A percentile compares a stretch with the other conserved stretches of the same genome.
Evolutionary conservation across 768 basidiomycete genomes (phyloP).

Genomic region (Rhizopogon sp.): DNA sequence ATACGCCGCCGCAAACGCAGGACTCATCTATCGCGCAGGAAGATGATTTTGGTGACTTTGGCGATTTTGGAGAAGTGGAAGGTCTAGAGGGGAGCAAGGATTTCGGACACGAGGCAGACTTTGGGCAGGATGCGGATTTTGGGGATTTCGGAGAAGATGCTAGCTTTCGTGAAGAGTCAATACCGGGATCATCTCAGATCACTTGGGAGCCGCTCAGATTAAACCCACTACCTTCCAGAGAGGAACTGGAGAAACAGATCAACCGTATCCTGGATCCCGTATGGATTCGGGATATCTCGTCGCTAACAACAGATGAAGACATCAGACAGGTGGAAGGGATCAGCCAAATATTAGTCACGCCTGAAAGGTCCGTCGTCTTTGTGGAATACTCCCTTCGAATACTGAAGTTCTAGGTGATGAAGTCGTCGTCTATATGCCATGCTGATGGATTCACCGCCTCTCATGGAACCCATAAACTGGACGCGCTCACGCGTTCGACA

Average conservation of each 20-base stretch:
- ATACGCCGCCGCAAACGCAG: slow-evolving; percentile 43
- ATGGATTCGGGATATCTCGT: slow-evolving; percentile 52
- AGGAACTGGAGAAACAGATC: slow-evolving; percentile 56
- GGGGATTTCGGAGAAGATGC: slow-evolving; percentile 30
- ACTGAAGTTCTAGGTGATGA: slow-evolving; percentile 7
- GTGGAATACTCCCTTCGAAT: slow-evolving; percentile 17
- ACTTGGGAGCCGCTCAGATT: slow-evolving; percentile 62
- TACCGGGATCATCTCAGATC: slow-evolving; percentile 37
- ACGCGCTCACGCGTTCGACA: slow-evolving; percentile 86
- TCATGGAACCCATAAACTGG: slow-evolving; percentile 88
- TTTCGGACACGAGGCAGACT: slow-evolving; percentile 25
- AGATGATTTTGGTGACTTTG: slow-evolving; percentile 86
- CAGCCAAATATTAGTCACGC: slow-evolving; percentile 69
- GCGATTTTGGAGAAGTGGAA: slow-evolving; percentile 73
- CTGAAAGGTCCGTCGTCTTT: slow-evolving; percentile 55
- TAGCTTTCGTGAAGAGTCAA: slow-evolving; percentile 16
- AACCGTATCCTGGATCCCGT: slow-evolving; percentile 61
- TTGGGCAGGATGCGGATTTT: slow-evolving; percentile 33
- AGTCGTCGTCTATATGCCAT: slow-evolving; percentile 79
- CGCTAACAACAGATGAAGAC: slow-evolving; percentile 59
- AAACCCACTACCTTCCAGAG: slow-evolving; percentile 56
- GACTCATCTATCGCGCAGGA: slow-evolving; percentile 38
- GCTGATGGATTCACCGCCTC: slow-evolving; percentile 66
- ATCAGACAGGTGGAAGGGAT: slow-evolving; percentile 80
- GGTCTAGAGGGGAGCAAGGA: slow-evolving; percentile 12